Evolutionary conservation across 805 yeast species (phyloP).

Genomic region (Wickerhamomyces chaumierensis): DNA sequence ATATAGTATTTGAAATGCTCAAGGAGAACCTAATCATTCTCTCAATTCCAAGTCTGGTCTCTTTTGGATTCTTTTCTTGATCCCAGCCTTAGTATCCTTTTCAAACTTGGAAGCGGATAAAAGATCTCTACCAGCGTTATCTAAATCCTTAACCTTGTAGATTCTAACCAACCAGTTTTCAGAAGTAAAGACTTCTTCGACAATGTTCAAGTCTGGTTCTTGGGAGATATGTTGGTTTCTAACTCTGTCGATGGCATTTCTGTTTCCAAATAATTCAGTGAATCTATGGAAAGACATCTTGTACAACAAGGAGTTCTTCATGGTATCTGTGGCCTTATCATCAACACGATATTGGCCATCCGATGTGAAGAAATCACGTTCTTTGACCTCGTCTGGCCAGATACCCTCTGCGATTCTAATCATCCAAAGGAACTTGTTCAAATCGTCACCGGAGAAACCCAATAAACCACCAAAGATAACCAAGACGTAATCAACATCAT

Average conservation of each 20-base stretch:
- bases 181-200: slow-evolving; percentile 91
- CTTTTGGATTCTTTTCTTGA: slow-evolving; percentile 31
- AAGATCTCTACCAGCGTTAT: slow-evolving; percentile 75
- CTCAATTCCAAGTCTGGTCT: slow-evolving; percentile 42
- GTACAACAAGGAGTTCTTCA: slow-evolving; percentile 88
- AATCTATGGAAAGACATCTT: slow-evolving; percentile 88
- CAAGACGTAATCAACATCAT: slow-evolving; percentile 90
- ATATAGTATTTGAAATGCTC: neutral
- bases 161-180: slow-evolving; percentile 96
- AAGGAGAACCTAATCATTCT: slow-evolving; percentile 5
- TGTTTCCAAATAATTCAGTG: slow-evolving; percentile 52
- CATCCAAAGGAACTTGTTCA: slow-evolving; percentile 98
- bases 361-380: slow-evolving; percentile 72
- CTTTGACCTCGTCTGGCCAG: slow-evolving; percentile 97
- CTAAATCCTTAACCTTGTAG: slow-evolving; percentile 82
- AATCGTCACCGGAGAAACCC: slow-evolving; percentile 93
- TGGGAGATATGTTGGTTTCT: slow-evolving; percentile 69
- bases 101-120: slow-evolving; percentile 45
- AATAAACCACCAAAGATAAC: slow-evolving; percentile 89
- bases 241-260: slow-evolving; percentile 71
- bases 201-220: slow-evolving; percentile 50
- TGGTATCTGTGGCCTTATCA: slow-evolving; percentile 65
- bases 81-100: slow-evolving; percentile 21
- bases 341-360: slow-evolving; percentile 87
- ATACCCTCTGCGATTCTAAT: slow-evolving; percentile 96